Base-by-base conservation (phyloP, 2,329 filamentous ascomycete species). In the Fusarium redolens region DNA sequence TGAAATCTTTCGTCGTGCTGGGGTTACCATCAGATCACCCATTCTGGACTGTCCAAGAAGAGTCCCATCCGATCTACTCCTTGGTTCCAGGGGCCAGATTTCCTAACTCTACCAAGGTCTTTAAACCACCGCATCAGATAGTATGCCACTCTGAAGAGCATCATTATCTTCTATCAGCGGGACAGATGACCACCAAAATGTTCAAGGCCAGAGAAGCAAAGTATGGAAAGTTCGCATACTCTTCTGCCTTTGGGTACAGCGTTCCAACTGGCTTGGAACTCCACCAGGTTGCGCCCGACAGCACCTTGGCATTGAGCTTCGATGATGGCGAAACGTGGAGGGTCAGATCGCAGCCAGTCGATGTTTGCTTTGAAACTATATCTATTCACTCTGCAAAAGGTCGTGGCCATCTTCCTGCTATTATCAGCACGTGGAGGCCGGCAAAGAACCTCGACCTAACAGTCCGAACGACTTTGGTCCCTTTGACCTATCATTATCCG, bases 141-240 rank as follows among this genome's bases (percentile, higher is more conserved):
- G 25, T 86, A 0, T 85, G 83, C 73, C 82, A 83, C 31, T 77
- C 78, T 3, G 68, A 72, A 0, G 75, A 75, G n/a, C 83, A 86
- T 63, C 84, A 85, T 57, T 86, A 84, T 61, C 73, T 85, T 14
- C 77, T 85, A 1, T 83, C 83, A 0, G 76, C 80, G 0, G 83
- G 81, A 0, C 84, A 85, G 47, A 83, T 82, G 47, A 79, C 79
- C 7, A 75, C 63, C 5, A 80, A 78, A 77, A 79, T 78, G 3
- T 79, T 82, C 67, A 84, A 85, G 68, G 81, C 81, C 1, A 80
- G 69, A 1, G 78, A 84, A 65, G 83, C 85, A 8, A 86, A 86
- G 62, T 86, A 86, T 66, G 78, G 80, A 63, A 86, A 86, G 60
- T 85, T 86, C 38, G 84, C 84, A 8, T 86, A 87, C 72, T 87